Conservation (phyloP, 2,329 filamentous ascomycete species). For the Scedosporium boydii region DNA sequence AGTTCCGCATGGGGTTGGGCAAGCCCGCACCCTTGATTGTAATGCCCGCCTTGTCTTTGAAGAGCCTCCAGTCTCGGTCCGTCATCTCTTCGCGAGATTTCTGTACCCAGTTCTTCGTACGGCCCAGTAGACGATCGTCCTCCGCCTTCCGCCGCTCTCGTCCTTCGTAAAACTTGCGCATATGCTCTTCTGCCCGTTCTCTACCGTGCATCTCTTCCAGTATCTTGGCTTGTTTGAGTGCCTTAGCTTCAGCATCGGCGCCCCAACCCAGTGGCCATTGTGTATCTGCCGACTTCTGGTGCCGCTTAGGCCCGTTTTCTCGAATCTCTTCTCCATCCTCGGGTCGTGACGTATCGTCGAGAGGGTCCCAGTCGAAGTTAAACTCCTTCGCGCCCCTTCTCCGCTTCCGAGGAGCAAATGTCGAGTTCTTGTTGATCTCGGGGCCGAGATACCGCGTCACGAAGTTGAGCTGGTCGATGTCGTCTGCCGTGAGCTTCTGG, state of each 20-base stretch:
- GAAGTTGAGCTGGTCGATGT: conserved; percentile 64
- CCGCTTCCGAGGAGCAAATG: conserved; percentile 94
- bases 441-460: conserved; percentile 85
- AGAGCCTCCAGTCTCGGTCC: conserved; percentile 96
- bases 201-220: conserved; percentile 69
- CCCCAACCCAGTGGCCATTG: conserved; percentile 28
- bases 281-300: not conserved
- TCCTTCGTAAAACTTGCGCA: conserved; percentile 71
- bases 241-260: conserved; percentile 44
- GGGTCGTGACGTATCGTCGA: conserved; percentile 74
- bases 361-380: conserved; percentile 95
- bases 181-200: conserved; percentile 65
- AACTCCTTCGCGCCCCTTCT: conserved; percentile 87
- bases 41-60: conserved; percentile 99
- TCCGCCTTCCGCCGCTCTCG: conserved; percentile 56
- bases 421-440: conserved; percentile 71
- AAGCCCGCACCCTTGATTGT: conserved; percentile 84
- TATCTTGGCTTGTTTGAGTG: conserved; percentile 52
- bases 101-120: conserved; percentile 93
- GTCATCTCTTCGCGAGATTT: conserved; percentile 91
- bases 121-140: conserved; percentile 54
- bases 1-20: conserved; percentile 92
- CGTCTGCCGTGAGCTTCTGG: conserved; percentile 30
- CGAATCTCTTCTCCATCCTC: conserved; percentile 5
- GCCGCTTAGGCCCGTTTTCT: not conserved